Conservation (phyloP, 257 asterid species). For the Ballota nigra region DNA sequence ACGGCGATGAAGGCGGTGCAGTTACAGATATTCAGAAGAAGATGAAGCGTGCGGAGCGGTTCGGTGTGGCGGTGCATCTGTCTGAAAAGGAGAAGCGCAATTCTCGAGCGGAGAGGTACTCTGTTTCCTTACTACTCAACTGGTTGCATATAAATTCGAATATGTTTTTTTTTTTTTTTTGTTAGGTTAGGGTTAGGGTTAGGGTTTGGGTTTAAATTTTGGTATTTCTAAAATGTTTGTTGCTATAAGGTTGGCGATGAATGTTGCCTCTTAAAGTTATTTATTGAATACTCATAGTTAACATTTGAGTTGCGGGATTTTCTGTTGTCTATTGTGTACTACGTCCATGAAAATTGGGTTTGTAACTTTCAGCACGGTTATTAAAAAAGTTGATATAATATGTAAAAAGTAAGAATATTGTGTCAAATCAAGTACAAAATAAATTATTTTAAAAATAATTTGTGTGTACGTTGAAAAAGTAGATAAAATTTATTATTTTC, state of each 20-base stretch:
- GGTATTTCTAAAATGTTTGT: not conserved
- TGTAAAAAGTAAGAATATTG: no score
- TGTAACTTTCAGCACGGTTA: no score
- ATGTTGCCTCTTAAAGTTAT: not conserved
- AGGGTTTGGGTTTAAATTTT: not conserved
- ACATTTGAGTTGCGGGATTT: not conserved
- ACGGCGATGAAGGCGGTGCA: conserved; percentile 33
- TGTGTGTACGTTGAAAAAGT: no score
- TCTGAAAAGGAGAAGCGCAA: conserved; percentile 83
- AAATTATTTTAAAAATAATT: no score
- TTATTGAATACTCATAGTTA: not conserved
- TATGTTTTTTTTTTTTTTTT: not conserved
- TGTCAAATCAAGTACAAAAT: no score
- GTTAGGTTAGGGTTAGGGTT: conserved; percentile 28
- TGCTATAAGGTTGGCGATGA: not conserved
- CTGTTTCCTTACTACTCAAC: not conserved
- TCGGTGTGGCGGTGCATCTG: conserved; percentile 72
- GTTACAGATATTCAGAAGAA: conserved; percentile 70
- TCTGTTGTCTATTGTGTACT: not conserved
- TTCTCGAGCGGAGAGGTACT: conserved; percentile 89
- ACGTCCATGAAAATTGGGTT: no score
- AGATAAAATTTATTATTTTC: no score
- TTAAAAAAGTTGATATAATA: no score
- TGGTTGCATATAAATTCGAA: not conserved
- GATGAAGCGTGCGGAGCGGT: conserved; percentile 91